Base-by-base conservation (phyloP, 768 basidiomycete species). In the Phaeolepiota aurea region DNA sequence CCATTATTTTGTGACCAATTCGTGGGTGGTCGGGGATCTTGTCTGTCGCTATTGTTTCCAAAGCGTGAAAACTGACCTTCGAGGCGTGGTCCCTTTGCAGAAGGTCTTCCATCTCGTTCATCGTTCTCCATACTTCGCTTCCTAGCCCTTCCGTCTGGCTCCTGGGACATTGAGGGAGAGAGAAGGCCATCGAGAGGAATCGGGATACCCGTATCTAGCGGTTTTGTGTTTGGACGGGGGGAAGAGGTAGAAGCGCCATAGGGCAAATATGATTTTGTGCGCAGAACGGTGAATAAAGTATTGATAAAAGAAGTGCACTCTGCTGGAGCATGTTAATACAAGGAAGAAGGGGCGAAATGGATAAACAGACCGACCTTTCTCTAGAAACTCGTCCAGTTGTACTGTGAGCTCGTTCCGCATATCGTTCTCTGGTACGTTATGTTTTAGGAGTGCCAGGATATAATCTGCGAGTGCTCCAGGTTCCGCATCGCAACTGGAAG, bases 391-490 rank as follows among this genome's bases (percentile, higher is more conserved):
- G 40, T 84, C 84, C 40, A 97, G 69, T 55, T 96, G 89, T 0
- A 72, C 53, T 1, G 68, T 57, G 41, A 96, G 66, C 54, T 90
- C 87, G 49, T 78, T 77, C 48, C 85, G 73, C 74, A 97, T 82
- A 48, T 93, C 87, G 16, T 63, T 58, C 55, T 92, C 86, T 3
- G 85, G 72, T 1, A 82, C 83, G 62, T 89, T 88, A 58, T 93
- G 89, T 58, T 91, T 90, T 44, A 98, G 67, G 40, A 98, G 69
- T 12, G 94, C 94, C 37, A 96, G 77, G 50, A 97, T 83, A 58
- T 97, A 98, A 57, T 97, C 91, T 3, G 89, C 83, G 38, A 98
- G 79, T 21, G 91, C 89, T 20, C 80, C 78, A 20, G 94, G 92
- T 56, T 98, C 94, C 31, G 94, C 94, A 58, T 98, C 94, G 60